These are phyloP conservation scores for Hysterium pulicare DNA, from an alignment of 2,329 filamentous ascomycete genomes.

Conservation along the genomic window DNA sequence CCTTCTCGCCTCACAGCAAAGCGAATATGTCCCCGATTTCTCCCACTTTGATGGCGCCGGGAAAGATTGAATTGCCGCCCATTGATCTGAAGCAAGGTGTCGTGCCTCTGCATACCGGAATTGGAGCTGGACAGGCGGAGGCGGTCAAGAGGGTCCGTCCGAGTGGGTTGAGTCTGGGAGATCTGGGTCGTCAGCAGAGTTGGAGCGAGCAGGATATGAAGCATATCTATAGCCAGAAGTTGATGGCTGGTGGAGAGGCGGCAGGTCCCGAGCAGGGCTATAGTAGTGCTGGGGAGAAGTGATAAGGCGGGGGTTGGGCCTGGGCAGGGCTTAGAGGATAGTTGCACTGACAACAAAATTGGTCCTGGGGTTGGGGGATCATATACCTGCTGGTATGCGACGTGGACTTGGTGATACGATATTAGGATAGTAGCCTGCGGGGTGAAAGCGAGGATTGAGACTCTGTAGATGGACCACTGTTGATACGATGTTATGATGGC, in stretches of 20 bases:
- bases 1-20: slow-evolving; percentile 9
- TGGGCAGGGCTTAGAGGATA: too few relatives aligned
- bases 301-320: too few relatives aligned
- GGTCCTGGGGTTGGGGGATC: too few relatives aligned
- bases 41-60: slow-evolving; percentile 17
- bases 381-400: too few relatives aligned
- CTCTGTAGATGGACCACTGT: too few relatives aligned
- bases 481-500: too few relatives aligned
- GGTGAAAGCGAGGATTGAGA: too few relatives aligned
- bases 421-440: too few relatives aligned
- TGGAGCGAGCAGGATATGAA: slow-evolving; percentile 36
- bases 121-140: slow-evolving; percentile 22
- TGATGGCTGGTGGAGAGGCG: slow-evolving; percentile 15
- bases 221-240: slow-evolving; percentile 23
- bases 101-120: slow-evolving; percentile 28
- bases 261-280: slow-evolving; percentile 25
- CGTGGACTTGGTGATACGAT: too few relatives aligned
- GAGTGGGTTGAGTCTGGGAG: slow-evolving; percentile 27
- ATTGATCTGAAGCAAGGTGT: slow-evolving; percentile 26
- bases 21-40: slow-evolving; percentile 14
- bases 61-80: not conserved
- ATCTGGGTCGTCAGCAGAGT: slow-evolving; percentile 27
- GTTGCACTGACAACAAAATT: too few relatives aligned
- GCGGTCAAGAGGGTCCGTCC: slow-evolving; percentile 26
- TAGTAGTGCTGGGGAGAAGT: slow-evolving; percentile 11